phyloP scores from a whole-genome alignment of 2,329 filamentous ascomycete species.

The Fusarium robinianum region DNA sequence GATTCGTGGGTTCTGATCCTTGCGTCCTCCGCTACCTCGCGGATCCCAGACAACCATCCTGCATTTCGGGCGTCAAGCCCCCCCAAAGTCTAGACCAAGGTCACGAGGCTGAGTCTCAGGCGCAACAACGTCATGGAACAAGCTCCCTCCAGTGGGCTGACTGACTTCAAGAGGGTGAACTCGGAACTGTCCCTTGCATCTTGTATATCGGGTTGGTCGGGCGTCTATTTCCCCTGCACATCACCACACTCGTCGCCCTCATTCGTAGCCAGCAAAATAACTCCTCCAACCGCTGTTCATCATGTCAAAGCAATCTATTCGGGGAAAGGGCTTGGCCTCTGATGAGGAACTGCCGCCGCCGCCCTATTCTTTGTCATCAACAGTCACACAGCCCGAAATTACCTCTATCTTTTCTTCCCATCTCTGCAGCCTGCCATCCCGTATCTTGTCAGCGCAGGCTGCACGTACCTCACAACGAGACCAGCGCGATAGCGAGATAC shows the following conservation, averaged over 20 bases:
- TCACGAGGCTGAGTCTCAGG: slow-evolving; percentile 22
- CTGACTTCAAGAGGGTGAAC: too few relatives aligned
- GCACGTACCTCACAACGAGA: slow-evolving; percentile 42
- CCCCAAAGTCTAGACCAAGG: background rate
- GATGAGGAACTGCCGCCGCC: slow-evolving; percentile 34
- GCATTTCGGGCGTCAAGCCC: too few relatives aligned
- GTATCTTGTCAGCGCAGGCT: slow-evolving; percentile 44
- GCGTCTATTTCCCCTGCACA: too few relatives aligned
- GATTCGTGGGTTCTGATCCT: too few relatives aligned
- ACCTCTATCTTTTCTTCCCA: slow-evolving; percentile 43
- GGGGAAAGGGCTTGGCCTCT: background rate
- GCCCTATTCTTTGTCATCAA: slow-evolving; percentile 21
- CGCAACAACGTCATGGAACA: too few relatives aligned
- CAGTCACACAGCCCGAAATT: slow-evolving; percentile 10
- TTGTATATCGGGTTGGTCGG: slow-evolving; percentile 13
- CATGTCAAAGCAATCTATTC: slow-evolving; percentile 20
- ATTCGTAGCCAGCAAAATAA: too few relatives aligned
- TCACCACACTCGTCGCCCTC: too few relatives aligned
- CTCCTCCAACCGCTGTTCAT: background rate
- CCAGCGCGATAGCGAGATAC: slow-evolving; percentile 44
- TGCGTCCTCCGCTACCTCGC: too few relatives aligned
- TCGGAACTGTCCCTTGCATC: too few relatives aligned
- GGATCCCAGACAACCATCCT: too few relatives aligned
- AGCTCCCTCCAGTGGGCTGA: slow-evolving; percentile 16
- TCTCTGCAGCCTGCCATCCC: slow-evolving; percentile 43